A percentile compares a stretch with the other conserved stretches of the same genome.
phyloP scores from a whole-genome alignment of 257 asterid species.

The Solanum raphanifolium region DNA sequence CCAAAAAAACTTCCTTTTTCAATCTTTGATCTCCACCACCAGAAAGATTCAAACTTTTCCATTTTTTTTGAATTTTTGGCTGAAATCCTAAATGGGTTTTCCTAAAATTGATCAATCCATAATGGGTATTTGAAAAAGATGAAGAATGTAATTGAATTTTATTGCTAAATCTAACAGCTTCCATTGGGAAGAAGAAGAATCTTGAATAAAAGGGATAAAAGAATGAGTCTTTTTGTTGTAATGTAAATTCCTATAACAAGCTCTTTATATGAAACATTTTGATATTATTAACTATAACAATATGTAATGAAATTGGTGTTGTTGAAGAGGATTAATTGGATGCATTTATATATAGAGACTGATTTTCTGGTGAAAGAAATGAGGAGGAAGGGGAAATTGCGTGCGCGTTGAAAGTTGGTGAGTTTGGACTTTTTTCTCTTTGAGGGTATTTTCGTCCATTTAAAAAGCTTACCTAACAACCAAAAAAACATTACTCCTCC shows the following conservation, averaged over 20 bases:
- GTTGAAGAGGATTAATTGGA: background rate
- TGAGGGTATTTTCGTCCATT: background rate
- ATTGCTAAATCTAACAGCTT: conserved; percentile 20
- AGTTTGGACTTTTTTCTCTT: background rate
- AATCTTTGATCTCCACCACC: conserved; percentile 7
- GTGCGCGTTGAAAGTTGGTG: background rate
- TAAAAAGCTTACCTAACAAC: background rate
- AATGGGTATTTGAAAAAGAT: conserved; percentile 12
- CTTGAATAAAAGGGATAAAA: background rate
- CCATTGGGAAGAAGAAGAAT: conserved; percentile 24
- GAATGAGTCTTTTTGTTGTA: background rate
- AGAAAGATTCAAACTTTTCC: conserved; percentile 4
- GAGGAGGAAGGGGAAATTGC: background rate
- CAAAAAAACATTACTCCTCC: background rate
- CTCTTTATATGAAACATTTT: background rate
- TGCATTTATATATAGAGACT: background rate
- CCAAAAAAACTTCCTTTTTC: background rate
- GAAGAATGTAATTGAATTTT: conserved; percentile 10
- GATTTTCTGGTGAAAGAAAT: background rate
- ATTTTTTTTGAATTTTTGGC: background rate
- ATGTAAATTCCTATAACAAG: background rate
- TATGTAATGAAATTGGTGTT: background rate
- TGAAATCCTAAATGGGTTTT: conserved; percentile 18
- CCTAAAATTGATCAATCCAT: conserved; percentile 7
- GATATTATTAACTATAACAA: background rate